phyloP scores from a whole-genome alignment of 495 filamentous ascomycete species.

The Penicillium diatomitis region DNA sequence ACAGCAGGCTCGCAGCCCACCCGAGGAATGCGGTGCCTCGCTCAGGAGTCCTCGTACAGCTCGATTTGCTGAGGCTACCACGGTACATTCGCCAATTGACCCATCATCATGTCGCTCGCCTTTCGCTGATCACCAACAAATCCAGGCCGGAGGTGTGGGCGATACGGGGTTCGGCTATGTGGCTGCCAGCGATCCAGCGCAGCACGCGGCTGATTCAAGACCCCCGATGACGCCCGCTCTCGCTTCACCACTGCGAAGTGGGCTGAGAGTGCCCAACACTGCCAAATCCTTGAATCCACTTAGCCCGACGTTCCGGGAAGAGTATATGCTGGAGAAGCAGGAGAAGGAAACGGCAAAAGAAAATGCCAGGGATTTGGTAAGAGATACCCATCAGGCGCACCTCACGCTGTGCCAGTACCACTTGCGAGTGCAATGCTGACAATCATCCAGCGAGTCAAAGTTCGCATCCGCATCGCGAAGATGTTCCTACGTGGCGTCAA shows the following conservation, averaged over 20 bases:
- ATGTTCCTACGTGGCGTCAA: slow-evolving; percentile 86
- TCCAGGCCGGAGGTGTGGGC: slow-evolving; percentile 49
- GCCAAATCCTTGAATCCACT: slow-evolving; percentile 57
- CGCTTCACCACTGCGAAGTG: slow-evolving; percentile 72
- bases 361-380: slow-evolving; percentile 77
- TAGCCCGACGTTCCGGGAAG: slow-evolving; percentile 83
- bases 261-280: slow-evolving; percentile 74
- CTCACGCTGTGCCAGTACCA: neutral
- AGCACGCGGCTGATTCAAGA: slow-evolving; percentile 40
- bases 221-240: slow-evolving; percentile 42
- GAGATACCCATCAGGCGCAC: slow-evolving; percentile 14
- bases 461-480: slow-evolving; percentile 87
- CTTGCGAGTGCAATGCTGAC: slow-evolving; percentile 5
- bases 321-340: slow-evolving; percentile 70
- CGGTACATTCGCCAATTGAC: slow-evolving; percentile 77
- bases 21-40: slow-evolving; percentile 47
- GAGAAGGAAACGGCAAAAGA: slow-evolving; percentile 71
- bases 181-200: slow-evolving; percentile 32
- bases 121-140: slow-evolving; percentile 54
- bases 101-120: slow-evolving; percentile 44
- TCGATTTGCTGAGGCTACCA: slow-evolving; percentile 84
- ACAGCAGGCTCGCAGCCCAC: slow-evolving; percentile 21
- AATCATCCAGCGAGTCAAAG: slow-evolving; percentile 71
- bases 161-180: slow-evolving; percentile 94
- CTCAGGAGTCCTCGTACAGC: slow-evolving; percentile 72